Evolutionary conservation across 2,329 filamentous ascomycete genomes (phyloP).

Genomic region (Myriosclerotinia duriaeana): DNA sequence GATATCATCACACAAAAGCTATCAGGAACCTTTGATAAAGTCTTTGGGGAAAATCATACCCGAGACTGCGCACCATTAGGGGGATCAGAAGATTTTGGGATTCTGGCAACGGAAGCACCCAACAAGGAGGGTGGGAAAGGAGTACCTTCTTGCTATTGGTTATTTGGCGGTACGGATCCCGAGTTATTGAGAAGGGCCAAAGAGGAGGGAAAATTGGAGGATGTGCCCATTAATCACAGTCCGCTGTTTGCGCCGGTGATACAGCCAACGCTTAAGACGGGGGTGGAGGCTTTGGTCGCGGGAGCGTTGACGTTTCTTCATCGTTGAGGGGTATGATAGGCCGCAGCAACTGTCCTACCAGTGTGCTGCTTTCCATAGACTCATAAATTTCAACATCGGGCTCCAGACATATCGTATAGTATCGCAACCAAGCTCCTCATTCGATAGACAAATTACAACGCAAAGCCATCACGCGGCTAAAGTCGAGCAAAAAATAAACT

Average conservation of each 20-base stretch:
- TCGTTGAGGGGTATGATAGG: too few species aligned
- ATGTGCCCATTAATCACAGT: conserved; percentile 56
- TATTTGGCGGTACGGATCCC: conserved; percentile 46
- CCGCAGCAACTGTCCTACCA: too few species aligned
- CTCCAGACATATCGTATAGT: too few species aligned
- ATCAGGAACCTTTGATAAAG: conserved; percentile 24
- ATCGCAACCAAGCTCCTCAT: too few species aligned
- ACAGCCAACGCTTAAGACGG: conserved; percentile 56
- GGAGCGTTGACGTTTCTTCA: conserved; percentile 50
- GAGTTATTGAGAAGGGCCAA: conserved; percentile 25
- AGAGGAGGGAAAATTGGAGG: conserved; percentile 25
- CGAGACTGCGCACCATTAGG: conserved; percentile 25
- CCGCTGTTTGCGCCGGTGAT: conserved; percentile 59
- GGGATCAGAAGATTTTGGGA: conserved; percentile 42
- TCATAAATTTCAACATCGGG: too few species aligned
- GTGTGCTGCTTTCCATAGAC: too few species aligned
- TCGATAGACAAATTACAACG: too few species aligned
- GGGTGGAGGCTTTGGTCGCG: conserved; percentile 52
- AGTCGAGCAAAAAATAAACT: too few species aligned
- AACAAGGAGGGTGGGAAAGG: conserved; percentile 32
- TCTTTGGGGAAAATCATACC: conserved; percentile 33
- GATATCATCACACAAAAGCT: conserved; percentile 25
- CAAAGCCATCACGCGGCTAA: too few species aligned
- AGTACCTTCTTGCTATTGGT: conserved; percentile 41
- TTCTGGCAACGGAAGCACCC: conserved; percentile 48